Conservation (phyloP, 2,329 filamentous ascomycete species). For the Coniochaeta hoffmannii region DNA sequence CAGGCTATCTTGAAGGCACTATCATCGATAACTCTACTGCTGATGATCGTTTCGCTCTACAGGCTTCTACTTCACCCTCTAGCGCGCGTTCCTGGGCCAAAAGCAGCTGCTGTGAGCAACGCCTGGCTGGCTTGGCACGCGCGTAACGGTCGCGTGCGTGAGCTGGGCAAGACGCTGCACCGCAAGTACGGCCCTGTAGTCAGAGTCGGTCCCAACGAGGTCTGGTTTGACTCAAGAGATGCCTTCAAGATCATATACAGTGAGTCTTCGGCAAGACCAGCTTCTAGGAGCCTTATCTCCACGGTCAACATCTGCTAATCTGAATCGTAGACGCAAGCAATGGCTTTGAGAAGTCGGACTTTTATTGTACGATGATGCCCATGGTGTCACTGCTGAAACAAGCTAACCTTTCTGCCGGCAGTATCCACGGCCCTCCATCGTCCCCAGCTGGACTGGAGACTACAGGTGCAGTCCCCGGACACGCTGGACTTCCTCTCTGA, state of each 20-base stretch:
- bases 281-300: background rate
- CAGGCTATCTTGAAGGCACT: background rate
- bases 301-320: background rate
- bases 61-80: constrained; percentile 36
- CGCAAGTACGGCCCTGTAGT: constrained; percentile 39
- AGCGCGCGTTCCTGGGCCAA: constrained; percentile 37
- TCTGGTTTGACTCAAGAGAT: constrained; percentile 42
- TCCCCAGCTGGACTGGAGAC: constrained; percentile 30
- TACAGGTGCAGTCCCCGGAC: constrained; percentile 30
- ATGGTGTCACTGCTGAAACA: background rate
- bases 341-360: constrained; percentile 43
- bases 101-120: constrained; percentile 36
- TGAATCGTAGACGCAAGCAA: constrained; percentile 30
- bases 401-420: constrained; percentile 13
- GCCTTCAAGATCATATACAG: constrained; percentile 41
- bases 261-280: constrained; percentile 15
- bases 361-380: constrained; percentile 34
- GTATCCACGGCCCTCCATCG: constrained; percentile 38
- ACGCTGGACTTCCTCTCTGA: constrained; percentile 45
- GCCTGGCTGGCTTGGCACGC: constrained; percentile 40
- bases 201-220: constrained; percentile 45
- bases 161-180: constrained; percentile 37
- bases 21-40: background rate
- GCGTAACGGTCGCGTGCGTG: constrained; percentile 32
- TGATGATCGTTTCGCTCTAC: constrained; percentile 17